Evolutionary conservation across 2,329 filamentous ascomycete species (phyloP).

Genomic region (Dactylellina drechsleri): DNA sequence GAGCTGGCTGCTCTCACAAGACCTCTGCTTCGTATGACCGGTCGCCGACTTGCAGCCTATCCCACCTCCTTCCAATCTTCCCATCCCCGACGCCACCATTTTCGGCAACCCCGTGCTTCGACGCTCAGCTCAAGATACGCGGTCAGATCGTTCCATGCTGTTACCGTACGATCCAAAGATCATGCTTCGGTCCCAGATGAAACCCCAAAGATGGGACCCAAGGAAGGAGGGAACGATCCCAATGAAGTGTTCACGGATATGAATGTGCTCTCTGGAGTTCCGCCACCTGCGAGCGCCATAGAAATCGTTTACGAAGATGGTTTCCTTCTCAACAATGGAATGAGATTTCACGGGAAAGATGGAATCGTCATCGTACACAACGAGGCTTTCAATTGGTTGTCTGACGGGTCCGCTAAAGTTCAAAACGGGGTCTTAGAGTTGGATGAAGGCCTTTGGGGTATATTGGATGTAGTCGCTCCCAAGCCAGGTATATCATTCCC

Average conservation of each 20-base stretch:
- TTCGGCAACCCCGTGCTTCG: conserved; percentile 45
- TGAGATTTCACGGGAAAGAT: conserved; percentile 73
- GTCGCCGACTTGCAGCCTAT: conserved; percentile 52
- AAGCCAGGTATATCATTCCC: conserved; percentile 75
- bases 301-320: conserved; percentile 84
- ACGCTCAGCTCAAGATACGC: conserved; percentile 18
- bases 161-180: conserved; percentile 24
- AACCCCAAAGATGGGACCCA: conserved; percentile 37
- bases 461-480: conserved; percentile 83
- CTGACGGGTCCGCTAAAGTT: conserved; percentile 60
- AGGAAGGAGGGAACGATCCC: conserved; percentile 50
- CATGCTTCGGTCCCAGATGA: conserved; percentile 22
- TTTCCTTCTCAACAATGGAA: conserved; percentile 85
- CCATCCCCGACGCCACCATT: conserved; percentile 40
- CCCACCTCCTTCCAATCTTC: conserved; percentile 29
- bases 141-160: conserved; percentile 39
- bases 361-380: conserved; percentile 84
- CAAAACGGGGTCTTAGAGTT: conserved; percentile 86
- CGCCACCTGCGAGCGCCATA: conserved; percentile 81
- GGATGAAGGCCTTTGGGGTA: conserved; percentile 74
- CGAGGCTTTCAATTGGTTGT: conserved; percentile 86
- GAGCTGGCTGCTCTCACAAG: conserved; percentile 33
- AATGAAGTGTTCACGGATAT: conserved; percentile 70
- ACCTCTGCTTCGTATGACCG: conserved; percentile 35
- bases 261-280: conserved; percentile 80